Evolutionary conservation across 495 filamentous ascomycete genomes (phyloP), one percentile per base, ranked within the genome.

Genomic region (Parachaetomium inaequale): DNA sequence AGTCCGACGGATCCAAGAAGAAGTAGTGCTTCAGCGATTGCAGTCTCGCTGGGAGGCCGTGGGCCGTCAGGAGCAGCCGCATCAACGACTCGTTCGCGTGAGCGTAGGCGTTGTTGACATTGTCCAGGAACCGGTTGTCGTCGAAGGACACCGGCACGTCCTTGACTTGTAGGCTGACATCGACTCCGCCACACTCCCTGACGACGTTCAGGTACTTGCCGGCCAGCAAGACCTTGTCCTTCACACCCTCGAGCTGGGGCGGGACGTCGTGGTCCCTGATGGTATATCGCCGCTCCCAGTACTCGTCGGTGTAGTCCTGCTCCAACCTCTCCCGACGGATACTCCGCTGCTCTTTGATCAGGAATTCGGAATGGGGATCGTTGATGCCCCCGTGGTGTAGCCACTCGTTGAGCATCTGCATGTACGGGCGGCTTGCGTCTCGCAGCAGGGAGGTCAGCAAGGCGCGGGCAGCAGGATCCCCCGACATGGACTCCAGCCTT

Each of bases 331-430:
- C 95, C 21, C 94, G 84, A 57, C 87, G 87, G 67, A 98, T 98
- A 68, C 91, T 94, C 74, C 93, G 93, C 70, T 96, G 92, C 72
- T 98, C 94, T 65, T 92, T 95, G 63, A 98, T 87, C 40, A 98
- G 76, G 69, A 98, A 98, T 71, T 98, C 94, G 14, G 84, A 85
- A 72, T 97, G 95, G 2, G 93, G 92, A 73, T 98, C 94, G 70
- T 87, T 89, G 71, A 98, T 98, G 42, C 88, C 91, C 19, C 94
- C 94, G 69, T 96, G 93, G 70, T 98, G 94, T 25, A 98, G 74
- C 95, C 94, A 98, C 71, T 98, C 94, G 68, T 98, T 98, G 60
- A 98, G 76, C 94, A 98, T 98, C 25, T 81, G 83, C 94, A 98
- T 96, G 66, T 98, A 98, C 0, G 94, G 94, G 32, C 91, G 82